Evolutionary conservation across 805 yeast species (phyloP).

Genomic region (Candida fluviatilis): DNA sequence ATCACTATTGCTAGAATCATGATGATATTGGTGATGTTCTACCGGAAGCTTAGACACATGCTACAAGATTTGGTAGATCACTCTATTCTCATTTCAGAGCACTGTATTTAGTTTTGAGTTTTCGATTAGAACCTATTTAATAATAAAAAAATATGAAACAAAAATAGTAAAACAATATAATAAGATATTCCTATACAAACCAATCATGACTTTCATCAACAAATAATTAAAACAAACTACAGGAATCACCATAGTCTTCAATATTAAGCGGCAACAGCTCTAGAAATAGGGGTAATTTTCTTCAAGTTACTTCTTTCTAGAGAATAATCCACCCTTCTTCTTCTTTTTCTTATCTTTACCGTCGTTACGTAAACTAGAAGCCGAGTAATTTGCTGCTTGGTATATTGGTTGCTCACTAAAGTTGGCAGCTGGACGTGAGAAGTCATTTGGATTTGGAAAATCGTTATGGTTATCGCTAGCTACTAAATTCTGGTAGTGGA

Average conservation of each 20-base stretch:
- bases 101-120: no score
- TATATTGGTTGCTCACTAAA: conserved; percentile 40
- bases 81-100: no score
- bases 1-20: no score
- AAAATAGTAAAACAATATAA: not conserved
- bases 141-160: not conserved
- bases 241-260: no score
- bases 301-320: conserved; percentile 50
- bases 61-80: no score
- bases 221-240: no score
- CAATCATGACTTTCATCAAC: not conserved
- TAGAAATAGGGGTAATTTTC: no score
- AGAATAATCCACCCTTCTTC: conserved; percentile 72
- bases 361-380: conserved; percentile 38
- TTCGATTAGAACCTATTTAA: no score
- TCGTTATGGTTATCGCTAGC: conserved; percentile 19
- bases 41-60: no score
- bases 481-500: conserved; percentile 47
- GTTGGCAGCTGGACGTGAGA: conserved; percentile 39
- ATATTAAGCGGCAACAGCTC: no score
- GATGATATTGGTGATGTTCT: no score
- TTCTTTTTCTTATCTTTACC: conserved; percentile 44
- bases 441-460: conserved; percentile 26
- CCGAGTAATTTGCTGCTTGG: conserved; percentile 60
- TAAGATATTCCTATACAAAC: not conserved